Evolutionary conservation across 1,284 basidiomycete genomes (phyloP).

Genomic region (Polyporus tsugae): DNA sequence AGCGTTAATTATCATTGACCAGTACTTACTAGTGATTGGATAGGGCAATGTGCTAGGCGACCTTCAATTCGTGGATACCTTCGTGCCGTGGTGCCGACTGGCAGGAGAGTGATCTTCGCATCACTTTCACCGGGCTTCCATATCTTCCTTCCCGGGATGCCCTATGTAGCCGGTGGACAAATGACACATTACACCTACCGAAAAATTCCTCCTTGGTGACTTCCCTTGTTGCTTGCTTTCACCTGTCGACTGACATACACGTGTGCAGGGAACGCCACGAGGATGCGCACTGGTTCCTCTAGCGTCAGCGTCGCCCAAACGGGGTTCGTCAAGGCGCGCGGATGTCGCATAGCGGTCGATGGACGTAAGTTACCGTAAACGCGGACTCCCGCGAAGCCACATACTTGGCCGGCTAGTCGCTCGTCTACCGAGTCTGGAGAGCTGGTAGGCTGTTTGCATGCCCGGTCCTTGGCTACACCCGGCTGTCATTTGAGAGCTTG

Average conservation of each 20-base stretch:
- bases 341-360: not conserved
- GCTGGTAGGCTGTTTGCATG: not conserved
- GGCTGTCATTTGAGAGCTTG: not conserved
- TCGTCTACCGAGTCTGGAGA: not conserved
- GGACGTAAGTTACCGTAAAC: not conserved
- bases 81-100: too few species aligned
- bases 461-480: not conserved
- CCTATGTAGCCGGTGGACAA: not conserved
- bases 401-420: not conserved
- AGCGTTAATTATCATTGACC: not conserved
- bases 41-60: not conserved
- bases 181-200: not conserved
- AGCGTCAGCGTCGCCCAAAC: not conserved
- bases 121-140: not conserved
- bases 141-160: not conserved
- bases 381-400: not conserved
- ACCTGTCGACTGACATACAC: not conserved
- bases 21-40: not conserved
- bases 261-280: not conserved
- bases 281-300: not conserved
- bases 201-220: not conserved
- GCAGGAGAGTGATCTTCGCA: not conserved
- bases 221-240: not conserved
- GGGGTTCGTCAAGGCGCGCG: not conserved
- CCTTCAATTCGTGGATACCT: not conserved